Percentiles rank a stretch among this genome's conserved stretches.
Evolutionary conservation across 2,329 filamentous ascomycete species (phyloP).

Genomic region (Curvularia hawaiiensis): DNA sequence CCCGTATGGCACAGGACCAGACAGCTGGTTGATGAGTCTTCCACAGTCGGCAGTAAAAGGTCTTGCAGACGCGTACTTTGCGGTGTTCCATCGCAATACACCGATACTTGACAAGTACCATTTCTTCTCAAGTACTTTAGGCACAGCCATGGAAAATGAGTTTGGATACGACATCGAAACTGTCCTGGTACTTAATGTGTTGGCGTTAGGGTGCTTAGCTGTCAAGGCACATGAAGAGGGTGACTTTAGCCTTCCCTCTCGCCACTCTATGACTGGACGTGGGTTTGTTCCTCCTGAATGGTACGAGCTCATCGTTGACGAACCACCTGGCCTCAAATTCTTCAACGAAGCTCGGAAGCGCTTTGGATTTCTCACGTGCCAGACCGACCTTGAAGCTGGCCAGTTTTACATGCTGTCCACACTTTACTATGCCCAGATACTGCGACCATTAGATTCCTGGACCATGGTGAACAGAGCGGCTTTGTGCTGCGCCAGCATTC

Average conservation of each 20-base stretch:
- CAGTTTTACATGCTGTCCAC: slow-evolving; percentile 60
- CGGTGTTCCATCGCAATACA: slow-evolving; percentile 60
- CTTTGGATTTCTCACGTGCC: slow-evolving; percentile 57
- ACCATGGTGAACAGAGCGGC: slow-evolving; percentile 59
- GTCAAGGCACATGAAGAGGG: slow-evolving; percentile 57
- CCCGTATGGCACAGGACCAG: slow-evolving; percentile 42
- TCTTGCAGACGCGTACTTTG: slow-evolving; percentile 59
- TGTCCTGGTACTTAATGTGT: slow-evolving; percentile 57
- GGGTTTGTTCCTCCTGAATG: slow-evolving; percentile 41
- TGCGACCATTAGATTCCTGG: slow-evolving; percentile 61
- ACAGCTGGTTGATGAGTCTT: slow-evolving; percentile 54
- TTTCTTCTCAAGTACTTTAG: slow-evolving; percentile 58
- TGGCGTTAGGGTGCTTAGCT: slow-evolving; percentile 59
- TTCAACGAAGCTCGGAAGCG: slow-evolving; percentile 61
- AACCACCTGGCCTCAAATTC: slow-evolving; percentile 56
- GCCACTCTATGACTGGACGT: slow-evolving; percentile 13
- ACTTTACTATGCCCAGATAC: slow-evolving; percentile 58
- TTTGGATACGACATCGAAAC: slow-evolving; percentile 60
- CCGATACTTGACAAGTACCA: slow-evolving; percentile 59
- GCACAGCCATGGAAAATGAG: slow-evolving; percentile 54
- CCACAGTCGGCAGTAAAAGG: slow-evolving; percentile 57
- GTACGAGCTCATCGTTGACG: slow-evolving; percentile 43
- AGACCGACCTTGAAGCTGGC: slow-evolving; percentile 57
- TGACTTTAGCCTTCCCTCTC: slow-evolving; percentile 52
- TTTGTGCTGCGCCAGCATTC: slow-evolving; percentile 54